Evolutionary conservation across 176 grass and related monocot species (phyloP).

Genomic region (Juncus effusus): DNA sequence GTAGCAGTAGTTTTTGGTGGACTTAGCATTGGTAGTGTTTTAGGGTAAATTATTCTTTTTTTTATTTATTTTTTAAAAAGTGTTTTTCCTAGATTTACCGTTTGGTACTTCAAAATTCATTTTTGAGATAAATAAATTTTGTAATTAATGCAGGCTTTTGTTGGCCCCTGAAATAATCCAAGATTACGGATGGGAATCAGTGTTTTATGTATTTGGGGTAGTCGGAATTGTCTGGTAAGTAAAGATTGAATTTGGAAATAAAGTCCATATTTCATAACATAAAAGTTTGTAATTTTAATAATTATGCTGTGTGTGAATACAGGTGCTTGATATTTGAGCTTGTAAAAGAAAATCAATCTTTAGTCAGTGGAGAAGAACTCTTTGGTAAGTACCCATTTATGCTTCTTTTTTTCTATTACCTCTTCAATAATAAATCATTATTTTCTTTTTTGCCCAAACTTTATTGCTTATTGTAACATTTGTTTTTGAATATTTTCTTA

Average conservation of each 20-base stretch:
- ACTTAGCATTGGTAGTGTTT: conserved; percentile 81
- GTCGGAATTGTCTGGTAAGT: conserved; percentile 91
- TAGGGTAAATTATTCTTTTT: conserved; percentile 64
- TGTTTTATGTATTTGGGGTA: conserved; percentile 93
- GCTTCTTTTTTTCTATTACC: conserved; percentile 5
- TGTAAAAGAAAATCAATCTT: conserved; percentile 57
- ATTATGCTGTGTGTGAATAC: neutral
- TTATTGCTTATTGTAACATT: conserved; percentile 10
- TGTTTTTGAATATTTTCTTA: conserved; percentile 22
- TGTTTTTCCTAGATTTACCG: no score
- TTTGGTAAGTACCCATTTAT: conserved; percentile 52
- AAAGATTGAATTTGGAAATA: neutral
- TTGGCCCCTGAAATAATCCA: conserved; percentile 88
- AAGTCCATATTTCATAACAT: neutral
- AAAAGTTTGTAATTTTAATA: conserved; percentile 11
- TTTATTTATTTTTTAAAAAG: neutral
- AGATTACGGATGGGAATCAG: conserved; percentile 89
- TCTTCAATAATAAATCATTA: neutral
- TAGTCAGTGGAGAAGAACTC: conserved; percentile 29
- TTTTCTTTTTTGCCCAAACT: conserved; percentile 22
- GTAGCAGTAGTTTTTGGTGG: conserved; percentile 98
- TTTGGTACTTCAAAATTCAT: neutral
- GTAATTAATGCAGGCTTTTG: conserved; percentile 65
- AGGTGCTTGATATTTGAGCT: conserved; percentile 92
- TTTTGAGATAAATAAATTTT: conserved; percentile 20